Base-by-base conservation (phyloP, 768 basidiomycete species). In the Cystofilobasidium macerans region DNA sequence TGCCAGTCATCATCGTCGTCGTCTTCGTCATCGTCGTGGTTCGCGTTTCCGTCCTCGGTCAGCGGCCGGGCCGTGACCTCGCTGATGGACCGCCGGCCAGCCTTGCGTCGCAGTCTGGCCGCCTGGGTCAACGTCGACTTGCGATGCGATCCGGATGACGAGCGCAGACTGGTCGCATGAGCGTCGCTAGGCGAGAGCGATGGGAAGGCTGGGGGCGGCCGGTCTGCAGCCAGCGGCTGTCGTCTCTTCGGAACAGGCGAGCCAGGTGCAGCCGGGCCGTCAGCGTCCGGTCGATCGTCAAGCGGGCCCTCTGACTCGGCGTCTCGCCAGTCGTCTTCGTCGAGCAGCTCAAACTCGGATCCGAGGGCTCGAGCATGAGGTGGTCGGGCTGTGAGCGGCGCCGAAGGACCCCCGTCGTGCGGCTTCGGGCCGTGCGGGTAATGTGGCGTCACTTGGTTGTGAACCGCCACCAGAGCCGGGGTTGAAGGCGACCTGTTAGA, bases 271-370 rank as follows among this genome's bases (percentile, higher is more conserved):
- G 8, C 36, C 7, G 36, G 36, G 8, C 36, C 36, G 36, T 38
- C 16, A 42, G 4, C 45, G n/a, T 9, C 42, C 18, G n/a, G 38
- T 4, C 7, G 32, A 0, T 54, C 51, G 38, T 35, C 40, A 14
- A 40, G 42, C 16, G 42, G 2, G 33, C 12, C n/a, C 20, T 48
- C 26, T 43, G 40, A 57, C 11, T 51, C 47, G 28, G 36, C 32
- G 1, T 38, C 54, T 28, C 40, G 47, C 65, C 65, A 67, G 54
- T 67, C 65, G 33, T 61, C 59, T 35, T 61, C 53, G n/a, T 43
- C 59, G 53, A 67, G 35, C 36, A 67, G 36, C 40, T 67, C 65
- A 24, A 67, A 67, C 26, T 67, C 65, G 9, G 65, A 67, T 11
- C 59, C 65, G 7, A 67, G 40, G 22, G 65, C 65, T 12, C 65